A percentile compares a stretch with the other conserved stretches of the same genome.
Evolutionary conservation across 2,329 filamentous ascomycete genomes (phyloP).

Genomic region (Colletotrichum limetticola): DNA sequence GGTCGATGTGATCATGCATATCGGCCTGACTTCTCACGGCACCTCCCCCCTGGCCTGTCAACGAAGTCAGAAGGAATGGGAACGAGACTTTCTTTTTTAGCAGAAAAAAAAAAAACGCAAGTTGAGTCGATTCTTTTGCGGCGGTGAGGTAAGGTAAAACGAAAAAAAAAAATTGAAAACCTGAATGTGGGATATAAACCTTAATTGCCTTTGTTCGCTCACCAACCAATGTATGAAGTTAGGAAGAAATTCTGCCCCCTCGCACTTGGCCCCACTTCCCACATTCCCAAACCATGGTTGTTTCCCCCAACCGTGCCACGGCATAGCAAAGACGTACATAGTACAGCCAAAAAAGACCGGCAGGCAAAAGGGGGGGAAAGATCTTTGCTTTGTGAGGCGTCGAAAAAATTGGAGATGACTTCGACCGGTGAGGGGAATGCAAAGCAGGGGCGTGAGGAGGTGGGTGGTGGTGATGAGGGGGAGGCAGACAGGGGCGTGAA

Average conservation of each 20-base stretch:
- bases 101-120: background rate
- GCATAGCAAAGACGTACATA: background rate
- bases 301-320: slow-evolving; percentile 1
- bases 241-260: background rate
- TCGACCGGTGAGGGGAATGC: background rate
- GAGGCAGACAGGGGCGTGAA: background rate
- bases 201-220: background rate
- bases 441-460: background rate
- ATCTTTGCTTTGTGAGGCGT: background rate
- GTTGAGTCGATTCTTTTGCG: background rate
- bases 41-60: background rate
- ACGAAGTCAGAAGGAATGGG: background rate
- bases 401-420: background rate
- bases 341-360: background rate
- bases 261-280: background rate
- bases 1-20: background rate
- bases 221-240: background rate
- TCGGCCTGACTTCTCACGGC: background rate
- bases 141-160: background rate
- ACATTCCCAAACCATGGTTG: background rate
- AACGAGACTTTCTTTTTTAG: background rate
- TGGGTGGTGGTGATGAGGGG: background rate
- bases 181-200: background rate
- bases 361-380: background rate
- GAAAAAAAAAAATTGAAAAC: background rate